phyloP scores from a whole-genome alignment of 2,329 filamentous ascomycete genomes.

The Cladosporium cucumerinum region DNA sequence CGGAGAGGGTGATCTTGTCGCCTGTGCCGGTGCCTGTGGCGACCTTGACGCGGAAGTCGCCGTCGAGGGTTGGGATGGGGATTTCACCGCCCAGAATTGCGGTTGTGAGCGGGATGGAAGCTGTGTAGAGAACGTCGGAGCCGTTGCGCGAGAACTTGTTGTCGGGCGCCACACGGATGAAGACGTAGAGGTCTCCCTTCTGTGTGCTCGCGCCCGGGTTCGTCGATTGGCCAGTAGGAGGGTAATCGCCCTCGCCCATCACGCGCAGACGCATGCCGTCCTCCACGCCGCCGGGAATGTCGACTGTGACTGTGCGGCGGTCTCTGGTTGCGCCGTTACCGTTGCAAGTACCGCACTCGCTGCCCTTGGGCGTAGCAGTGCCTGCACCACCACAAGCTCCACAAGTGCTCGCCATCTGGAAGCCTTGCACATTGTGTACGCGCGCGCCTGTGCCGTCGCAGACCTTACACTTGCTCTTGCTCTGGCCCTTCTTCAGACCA shows the following conservation, averaged over 20 bases:
- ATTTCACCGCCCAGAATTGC: conserved; percentile 89
- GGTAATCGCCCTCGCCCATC: conserved; percentile 81
- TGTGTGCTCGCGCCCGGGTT: conserved; percentile 62
- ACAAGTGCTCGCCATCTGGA: conserved; percentile 94
- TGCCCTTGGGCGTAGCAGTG: conserved; percentile 69
- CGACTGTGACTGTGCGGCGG: conserved; percentile 76
- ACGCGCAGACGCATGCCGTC: conserved; percentile 92
- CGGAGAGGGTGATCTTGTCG: conserved; percentile 81
- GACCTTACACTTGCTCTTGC: conserved; percentile 67
- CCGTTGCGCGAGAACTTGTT: conserved; percentile 84
- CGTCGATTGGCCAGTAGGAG: conserved; percentile 67
- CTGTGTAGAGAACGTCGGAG: conserved; percentile 88
- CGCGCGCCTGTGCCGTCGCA: conserved; percentile 85
- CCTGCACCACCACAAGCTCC: conserved; percentile 76
- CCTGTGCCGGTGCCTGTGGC: conserved; percentile 88
- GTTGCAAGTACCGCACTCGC: conserved; percentile 73
- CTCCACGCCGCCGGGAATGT: conserved; percentile 93
- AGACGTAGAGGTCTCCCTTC: conserved; percentile 85
- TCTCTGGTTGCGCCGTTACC: conserved; percentile 84
- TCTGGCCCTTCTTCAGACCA: conserved; percentile 77
- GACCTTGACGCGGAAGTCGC: conserved; percentile 85
- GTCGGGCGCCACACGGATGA: conserved; percentile 84
- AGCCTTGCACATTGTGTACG: conserved; percentile 86
- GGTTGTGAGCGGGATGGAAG: conserved; percentile 86
- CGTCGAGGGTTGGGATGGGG: conserved; percentile 83